These are phyloP conservation scores for Paracoccidioides brasiliensis DNA, from an alignment of 2,329 filamentous ascomycete species.

Conservation along the genomic window DNA sequence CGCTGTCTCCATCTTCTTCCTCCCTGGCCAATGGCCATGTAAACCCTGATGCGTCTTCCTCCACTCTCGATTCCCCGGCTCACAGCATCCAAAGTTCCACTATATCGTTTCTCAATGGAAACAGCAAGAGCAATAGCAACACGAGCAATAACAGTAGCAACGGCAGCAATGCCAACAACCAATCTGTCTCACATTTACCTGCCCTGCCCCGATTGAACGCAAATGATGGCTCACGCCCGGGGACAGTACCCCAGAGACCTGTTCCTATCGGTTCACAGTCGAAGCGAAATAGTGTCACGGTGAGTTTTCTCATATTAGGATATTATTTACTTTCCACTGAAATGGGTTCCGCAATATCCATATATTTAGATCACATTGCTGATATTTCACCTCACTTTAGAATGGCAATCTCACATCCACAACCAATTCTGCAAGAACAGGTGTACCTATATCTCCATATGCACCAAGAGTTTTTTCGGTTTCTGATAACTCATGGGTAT, in stretches of 20 bases:
- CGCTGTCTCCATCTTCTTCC: constrained; percentile 21
- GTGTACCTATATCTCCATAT: constrained; percentile 58
- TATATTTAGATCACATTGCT: neutral
- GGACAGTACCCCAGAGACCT: constrained; percentile 36
- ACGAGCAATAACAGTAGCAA: too few relatives aligned
- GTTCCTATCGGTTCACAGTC: constrained; percentile 27
- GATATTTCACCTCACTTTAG: constrained; percentile 15
- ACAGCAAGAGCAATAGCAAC: constrained; percentile 11
- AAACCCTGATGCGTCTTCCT: constrained; percentile 37
- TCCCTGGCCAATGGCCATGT: constrained; percentile 44
- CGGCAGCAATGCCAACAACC: constrained; percentile 32
- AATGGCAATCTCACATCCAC: constrained; percentile 22
- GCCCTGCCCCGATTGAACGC: constrained; percentile 39
- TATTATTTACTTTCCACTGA: neutral
- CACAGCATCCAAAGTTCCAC: constrained; percentile 60
- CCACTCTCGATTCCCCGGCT: constrained; percentile 44
- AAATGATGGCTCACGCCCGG: constrained; percentile 22
- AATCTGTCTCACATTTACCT: constrained; percentile 50
- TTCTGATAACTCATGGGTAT: constrained; percentile 71
- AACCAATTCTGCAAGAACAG: constrained; percentile 34
- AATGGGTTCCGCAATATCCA: neutral
- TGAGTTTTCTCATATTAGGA: constrained; percentile 14
- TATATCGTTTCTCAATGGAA: constrained; percentile 40
- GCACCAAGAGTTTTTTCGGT: constrained; percentile 70
- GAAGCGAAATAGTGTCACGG: constrained; percentile 32